Evolutionary conservation across 768 basidiomycete genomes (phyloP).

Genomic region (Rhizopogon vesiculosus): DNA sequence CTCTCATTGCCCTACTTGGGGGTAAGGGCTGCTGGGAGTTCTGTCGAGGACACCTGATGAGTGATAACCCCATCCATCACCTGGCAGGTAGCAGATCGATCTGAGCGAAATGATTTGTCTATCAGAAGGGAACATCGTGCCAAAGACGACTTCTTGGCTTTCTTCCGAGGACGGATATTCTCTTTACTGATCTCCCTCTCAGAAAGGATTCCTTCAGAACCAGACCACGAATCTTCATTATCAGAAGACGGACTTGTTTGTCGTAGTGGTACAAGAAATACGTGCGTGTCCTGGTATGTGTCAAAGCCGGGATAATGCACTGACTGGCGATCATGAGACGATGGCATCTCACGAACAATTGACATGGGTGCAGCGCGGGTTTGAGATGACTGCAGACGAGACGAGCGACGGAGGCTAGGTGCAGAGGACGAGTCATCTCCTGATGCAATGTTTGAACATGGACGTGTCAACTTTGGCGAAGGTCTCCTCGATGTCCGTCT

Average conservation of each 20-base stretch:
- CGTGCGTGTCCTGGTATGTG: conserved; percentile 44
- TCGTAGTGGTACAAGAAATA: conserved; percentile 4
- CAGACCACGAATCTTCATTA: background rate
- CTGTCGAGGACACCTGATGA: background rate
- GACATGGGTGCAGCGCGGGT: conserved; percentile 15
- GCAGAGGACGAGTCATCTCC: conserved; percentile 1
- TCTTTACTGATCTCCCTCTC: conserved; percentile 49
- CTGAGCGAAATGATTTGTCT: background rate
- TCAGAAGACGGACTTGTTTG: conserved; percentile 1
- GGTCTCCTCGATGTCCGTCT: conserved; percentile 6
- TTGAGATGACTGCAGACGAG: conserved; percentile 11
- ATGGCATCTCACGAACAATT: conserved; percentile 35
- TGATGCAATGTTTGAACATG: conserved; percentile 4
- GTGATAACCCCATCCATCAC: background rate
- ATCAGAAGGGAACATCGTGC: background rate
- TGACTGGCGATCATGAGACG: conserved; percentile 45
- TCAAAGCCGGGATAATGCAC: conserved; percentile 66
- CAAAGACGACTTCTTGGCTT: conserved; percentile 33
- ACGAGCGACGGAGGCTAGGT: conserved; percentile 5
- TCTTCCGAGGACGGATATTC: conserved; percentile 49
- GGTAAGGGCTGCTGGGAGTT: background rate
- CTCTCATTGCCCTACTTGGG: background rate
- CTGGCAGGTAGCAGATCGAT: background rate
- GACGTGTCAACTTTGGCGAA: conserved; percentile 22
- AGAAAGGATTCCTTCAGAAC: conserved; percentile 9